A percentile compares a stretch with the other conserved stretches of the same genome.
These are phyloP conservation scores for Lathyrus oleraceus DNA, from an alignment of 306 rosid genomes.

Conservation along the genomic window DNA sequence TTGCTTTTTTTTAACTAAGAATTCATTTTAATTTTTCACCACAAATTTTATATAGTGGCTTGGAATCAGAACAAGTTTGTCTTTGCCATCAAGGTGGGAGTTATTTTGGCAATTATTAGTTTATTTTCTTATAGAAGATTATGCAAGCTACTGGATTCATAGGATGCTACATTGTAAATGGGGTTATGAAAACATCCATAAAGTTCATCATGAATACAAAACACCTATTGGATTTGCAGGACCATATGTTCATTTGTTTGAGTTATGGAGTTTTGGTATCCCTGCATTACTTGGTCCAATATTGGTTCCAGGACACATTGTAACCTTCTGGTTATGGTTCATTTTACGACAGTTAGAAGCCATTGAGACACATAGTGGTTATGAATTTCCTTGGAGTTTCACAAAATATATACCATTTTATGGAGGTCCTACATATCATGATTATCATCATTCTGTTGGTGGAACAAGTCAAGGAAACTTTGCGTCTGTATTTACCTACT, in stretches of 20 bases:
- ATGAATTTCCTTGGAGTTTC: slow-evolving; percentile 79
- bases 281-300: slow-evolving; percentile 87
- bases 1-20: background rate
- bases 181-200: slow-evolving; percentile 81
- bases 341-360: slow-evolving; percentile 81
- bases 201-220: slow-evolving; percentile 76
- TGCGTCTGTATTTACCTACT: slow-evolving; percentile 80
- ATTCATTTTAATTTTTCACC: background rate
- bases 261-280: slow-evolving; percentile 66
- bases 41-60: slow-evolving; percentile 47
- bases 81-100: slow-evolving; percentile 88
- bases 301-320: slow-evolving; percentile 75
- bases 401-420: slow-evolving; percentile 80
- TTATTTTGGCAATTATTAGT: slow-evolving; percentile 57
- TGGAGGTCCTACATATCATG: slow-evolving; percentile 72
- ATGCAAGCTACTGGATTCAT: slow-evolving; percentile 74
- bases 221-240: slow-evolving; percentile 78
- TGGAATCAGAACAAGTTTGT: slow-evolving; percentile 68
- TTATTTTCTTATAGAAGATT: slow-evolving; percentile 76
- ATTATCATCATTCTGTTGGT: no score
- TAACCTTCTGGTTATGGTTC: slow-evolving; percentile 84
- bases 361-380: slow-evolving; percentile 80
- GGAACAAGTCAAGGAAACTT: slow-evolving; percentile 80
- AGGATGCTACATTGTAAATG: slow-evolving; percentile 71
- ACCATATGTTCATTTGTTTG: slow-evolving; percentile 89